Conservation (phyloP, 768 basidiomycete genomes). For the Sporobolomyces phaffii region DNA sequence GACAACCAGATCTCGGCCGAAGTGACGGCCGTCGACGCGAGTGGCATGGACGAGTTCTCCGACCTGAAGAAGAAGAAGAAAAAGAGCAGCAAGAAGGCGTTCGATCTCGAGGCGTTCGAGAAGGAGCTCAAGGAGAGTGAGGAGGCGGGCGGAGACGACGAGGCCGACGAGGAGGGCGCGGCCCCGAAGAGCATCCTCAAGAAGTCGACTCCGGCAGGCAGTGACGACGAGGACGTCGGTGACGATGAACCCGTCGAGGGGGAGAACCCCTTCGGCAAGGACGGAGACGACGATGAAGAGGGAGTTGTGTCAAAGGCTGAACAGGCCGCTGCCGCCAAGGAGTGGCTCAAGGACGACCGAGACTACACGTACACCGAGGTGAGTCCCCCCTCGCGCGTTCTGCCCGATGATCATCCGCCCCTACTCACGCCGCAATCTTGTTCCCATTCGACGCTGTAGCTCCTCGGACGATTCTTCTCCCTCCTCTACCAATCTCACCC, state of each 20-base stretch:
- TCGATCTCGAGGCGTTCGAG: slow-evolving; percentile 89
- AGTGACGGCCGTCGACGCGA: slow-evolving; percentile 8
- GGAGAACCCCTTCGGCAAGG: slow-evolving; percentile 41
- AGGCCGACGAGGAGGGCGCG: slow-evolving; percentile 50
- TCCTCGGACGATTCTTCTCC: slow-evolving; percentile 84
- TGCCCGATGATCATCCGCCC: neutral
- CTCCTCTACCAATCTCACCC: slow-evolving; percentile 92
- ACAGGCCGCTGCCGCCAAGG: slow-evolving; percentile 62
- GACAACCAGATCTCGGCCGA: slow-evolving; percentile 29
- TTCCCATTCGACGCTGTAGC: too few species aligned
- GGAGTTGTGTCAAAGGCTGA: slow-evolving; percentile 51
- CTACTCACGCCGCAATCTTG: too few species aligned
- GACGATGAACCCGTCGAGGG: slow-evolving; percentile 41
- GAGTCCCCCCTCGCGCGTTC: slow-evolving; percentile 27
- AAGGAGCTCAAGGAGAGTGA: slow-evolving; percentile 75
- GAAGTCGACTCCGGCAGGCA: slow-evolving; percentile 53
- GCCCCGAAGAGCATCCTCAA: slow-evolving; percentile 51
- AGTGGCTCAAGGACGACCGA: slow-evolving; percentile 79
- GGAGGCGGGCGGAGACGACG: slow-evolving; percentile 43
- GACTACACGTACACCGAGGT: slow-evolving; percentile 97
- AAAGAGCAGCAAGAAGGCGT: slow-evolving; percentile 65
- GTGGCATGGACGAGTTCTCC: slow-evolving; percentile 24
- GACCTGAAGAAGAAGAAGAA: slow-evolving; percentile 33
- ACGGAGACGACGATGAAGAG: slow-evolving; percentile 33
- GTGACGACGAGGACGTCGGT: slow-evolving; percentile 35